These are phyloP conservation scores for Monilinia polystroma DNA, from an alignment of 2,329 filamentous ascomycete genomes.

Conservation along the genomic window DNA sequence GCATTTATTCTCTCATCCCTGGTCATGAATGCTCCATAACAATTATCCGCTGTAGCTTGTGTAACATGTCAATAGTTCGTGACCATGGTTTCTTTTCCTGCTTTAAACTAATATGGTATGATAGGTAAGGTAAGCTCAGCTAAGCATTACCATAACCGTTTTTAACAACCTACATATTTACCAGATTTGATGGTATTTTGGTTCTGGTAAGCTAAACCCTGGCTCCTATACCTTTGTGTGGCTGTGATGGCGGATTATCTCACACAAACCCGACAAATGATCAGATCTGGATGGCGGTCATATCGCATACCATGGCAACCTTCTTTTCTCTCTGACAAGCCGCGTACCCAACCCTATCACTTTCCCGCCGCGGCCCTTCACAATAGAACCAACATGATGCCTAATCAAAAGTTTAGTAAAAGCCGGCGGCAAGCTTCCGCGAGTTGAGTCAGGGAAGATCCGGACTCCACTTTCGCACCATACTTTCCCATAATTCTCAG, in stretches of 20 bases:
- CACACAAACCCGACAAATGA: slow-evolving; percentile 13
- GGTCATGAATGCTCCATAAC: slow-evolving; percentile 10
- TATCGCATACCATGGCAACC: slow-evolving; percentile 9
- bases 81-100: background rate
- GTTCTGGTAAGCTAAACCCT: slow-evolving; percentile 5
- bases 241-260: slow-evolving; percentile 1
- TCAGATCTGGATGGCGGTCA: background rate
- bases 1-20: slow-evolving; percentile 17
- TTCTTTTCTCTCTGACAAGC: background rate
- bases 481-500: slow-evolving; percentile 6
- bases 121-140: background rate
- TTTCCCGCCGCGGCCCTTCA: background rate
- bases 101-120: background rate
- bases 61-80: slow-evolving; percentile 1
- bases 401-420: background rate
- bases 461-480: slow-evolving; percentile 15
- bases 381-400: background rate
- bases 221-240: background rate
- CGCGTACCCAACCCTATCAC: background rate
- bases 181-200: slow-evolving; percentile 16
- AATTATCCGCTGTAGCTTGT: slow-evolving; percentile 18
- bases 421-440: slow-evolving; percentile 19
- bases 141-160: slow-evolving; percentile 3
- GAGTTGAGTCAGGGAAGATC: slow-evolving; percentile 13
- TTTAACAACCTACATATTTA: slow-evolving; percentile 16